These are phyloP conservation scores for Aureobasidium sp. DNA, from an alignment of 2,329 filamentous ascomycete species.

Conservation along the genomic window DNA sequence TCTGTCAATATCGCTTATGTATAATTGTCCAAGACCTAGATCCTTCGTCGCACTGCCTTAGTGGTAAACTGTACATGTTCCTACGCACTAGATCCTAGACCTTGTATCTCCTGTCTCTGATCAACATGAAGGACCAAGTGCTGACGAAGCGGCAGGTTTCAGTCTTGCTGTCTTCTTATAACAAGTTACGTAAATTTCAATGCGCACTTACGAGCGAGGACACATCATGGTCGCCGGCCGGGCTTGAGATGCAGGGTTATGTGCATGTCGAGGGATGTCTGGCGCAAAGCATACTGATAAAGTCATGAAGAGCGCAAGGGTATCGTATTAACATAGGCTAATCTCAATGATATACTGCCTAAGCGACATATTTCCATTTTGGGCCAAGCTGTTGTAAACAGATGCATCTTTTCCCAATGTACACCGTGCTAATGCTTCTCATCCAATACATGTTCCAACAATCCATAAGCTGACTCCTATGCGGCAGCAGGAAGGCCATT, in stretches of 20 bases:
- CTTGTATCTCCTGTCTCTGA: too few species aligned
- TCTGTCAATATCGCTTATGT: not conserved
- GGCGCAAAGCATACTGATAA: not conserved
- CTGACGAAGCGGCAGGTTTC: too few species aligned
- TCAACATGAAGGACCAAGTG: too few species aligned
- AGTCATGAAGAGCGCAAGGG: not conserved
- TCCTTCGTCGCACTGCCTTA: too few species aligned
- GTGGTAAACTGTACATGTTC: too few species aligned
- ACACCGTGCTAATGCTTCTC: slow-evolving; percentile 1
- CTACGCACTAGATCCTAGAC: too few species aligned
- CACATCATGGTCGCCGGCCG: not conserved
- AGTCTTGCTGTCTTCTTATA: too few species aligned
- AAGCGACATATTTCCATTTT: not conserved
- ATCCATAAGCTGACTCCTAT: not conserved
- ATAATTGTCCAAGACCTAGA: too few species aligned
- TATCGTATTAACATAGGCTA: not conserved
- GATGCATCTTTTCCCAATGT: not conserved
- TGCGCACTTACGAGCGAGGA: not conserved
- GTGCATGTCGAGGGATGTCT: not conserved
- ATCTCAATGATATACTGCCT: not conserved
- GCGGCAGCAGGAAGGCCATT: slow-evolving; percentile 3
- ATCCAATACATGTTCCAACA: not conserved
- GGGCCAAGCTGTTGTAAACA: not conserved
- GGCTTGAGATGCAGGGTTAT: not conserved
- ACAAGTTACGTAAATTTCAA: too few species aligned